Evolutionary conservation across 768 basidiomycete species (phyloP), one percentile per base, ranked within the genome.

Genomic region (Suillus spraguei): DNA sequence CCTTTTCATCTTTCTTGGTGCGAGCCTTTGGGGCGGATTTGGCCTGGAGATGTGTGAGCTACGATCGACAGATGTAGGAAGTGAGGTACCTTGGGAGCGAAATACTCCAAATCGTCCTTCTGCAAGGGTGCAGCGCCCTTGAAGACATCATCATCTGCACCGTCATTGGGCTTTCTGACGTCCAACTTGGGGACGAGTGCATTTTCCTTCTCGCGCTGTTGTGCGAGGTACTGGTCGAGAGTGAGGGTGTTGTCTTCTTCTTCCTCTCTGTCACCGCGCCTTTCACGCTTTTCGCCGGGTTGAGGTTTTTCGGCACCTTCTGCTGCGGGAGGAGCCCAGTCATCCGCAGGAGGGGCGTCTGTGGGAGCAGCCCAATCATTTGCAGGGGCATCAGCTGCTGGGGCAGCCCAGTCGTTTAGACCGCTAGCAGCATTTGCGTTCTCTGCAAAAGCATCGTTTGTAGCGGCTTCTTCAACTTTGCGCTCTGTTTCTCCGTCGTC

Each of bases 231-330:
- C 75, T 98, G 90, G 59, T 97, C 96, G 73, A 95, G 84, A 47
- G 96, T 96, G 71, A 97, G 85, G 50, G 93, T 95, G 78, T 95
- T 93, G 77, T 96, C 94, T 75, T 95, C 92, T 72, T 95, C 94
- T 69, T 95, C 94, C 71, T 92, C 89, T 20, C 82, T 79, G 60
- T 88, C 85, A 68, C 77, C 83, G 64, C 76, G 69, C 73, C 78
- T 78, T 6, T 75, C 65, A 53, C 77, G 81, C 49, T 65, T 69
- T 41, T 70, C 72, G 22, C 70, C 77, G 28, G 67, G 63, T 20
- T 82, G 80, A 39, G 74, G 75, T 60, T 78, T 77, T 9, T 77
- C 73, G 44, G 67, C 68, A 47, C 67, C 72, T 7, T 68, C 82
- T 73, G 69, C 77, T 63, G 73, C 80, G 74, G 66, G 76, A 67